phyloP scores from a whole-genome alignment of 2,329 filamentous ascomycete genomes.

The Cercospora zeina region DNA sequence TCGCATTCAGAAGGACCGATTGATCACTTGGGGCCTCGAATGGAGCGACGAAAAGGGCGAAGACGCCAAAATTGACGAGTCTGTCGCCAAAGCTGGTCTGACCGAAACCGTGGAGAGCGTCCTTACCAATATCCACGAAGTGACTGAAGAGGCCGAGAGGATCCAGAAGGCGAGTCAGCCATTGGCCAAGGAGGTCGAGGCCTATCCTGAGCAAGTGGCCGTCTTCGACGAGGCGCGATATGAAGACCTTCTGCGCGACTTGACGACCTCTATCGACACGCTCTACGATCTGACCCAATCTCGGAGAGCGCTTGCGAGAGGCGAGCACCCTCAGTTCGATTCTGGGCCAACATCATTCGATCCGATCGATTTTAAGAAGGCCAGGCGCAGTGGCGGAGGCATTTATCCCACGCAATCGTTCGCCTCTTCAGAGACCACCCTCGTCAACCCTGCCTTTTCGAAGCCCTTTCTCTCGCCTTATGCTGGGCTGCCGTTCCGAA shows the following conservation, averaged over 20 bases:
- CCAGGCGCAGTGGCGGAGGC: constrained; percentile 19
- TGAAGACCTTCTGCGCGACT: constrained; percentile 70
- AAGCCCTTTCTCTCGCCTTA: constrained; percentile 39
- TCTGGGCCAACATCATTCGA: constrained; percentile 5
- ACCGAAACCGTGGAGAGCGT: constrained; percentile 77
- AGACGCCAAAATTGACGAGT: constrained; percentile 71
- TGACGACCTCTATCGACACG: constrained; percentile 76
- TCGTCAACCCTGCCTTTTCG: constrained; percentile 44
- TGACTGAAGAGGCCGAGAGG: constrained; percentile 72
- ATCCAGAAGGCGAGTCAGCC: constrained; percentile 56
- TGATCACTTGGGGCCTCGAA: constrained; percentile 77
- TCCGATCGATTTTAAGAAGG: constrained; percentile 15
- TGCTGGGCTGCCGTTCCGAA: constrained; percentile 45
- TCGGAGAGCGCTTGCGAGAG: constrained; percentile 50
- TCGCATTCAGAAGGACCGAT: constrained; percentile 75
- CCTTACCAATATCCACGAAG: constrained; percentile 77
- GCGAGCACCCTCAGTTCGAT: constrained; percentile 41
- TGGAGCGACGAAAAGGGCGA: constrained; percentile 72
- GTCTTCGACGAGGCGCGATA: constrained; percentile 66
- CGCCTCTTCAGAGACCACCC: constrained; percentile 46
- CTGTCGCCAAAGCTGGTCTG: constrained; percentile 65
- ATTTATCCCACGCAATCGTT: constrained; percentile 31
- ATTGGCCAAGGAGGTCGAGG: constrained; percentile 37
- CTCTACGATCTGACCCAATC: constrained; percentile 74
- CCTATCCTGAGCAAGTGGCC: constrained; percentile 51